Percentiles rank a stretch among this genome's conserved stretches.
phyloP scores from a whole-genome alignment of 176 grass and related monocot genomes.

The Poa pratensis region DNA sequence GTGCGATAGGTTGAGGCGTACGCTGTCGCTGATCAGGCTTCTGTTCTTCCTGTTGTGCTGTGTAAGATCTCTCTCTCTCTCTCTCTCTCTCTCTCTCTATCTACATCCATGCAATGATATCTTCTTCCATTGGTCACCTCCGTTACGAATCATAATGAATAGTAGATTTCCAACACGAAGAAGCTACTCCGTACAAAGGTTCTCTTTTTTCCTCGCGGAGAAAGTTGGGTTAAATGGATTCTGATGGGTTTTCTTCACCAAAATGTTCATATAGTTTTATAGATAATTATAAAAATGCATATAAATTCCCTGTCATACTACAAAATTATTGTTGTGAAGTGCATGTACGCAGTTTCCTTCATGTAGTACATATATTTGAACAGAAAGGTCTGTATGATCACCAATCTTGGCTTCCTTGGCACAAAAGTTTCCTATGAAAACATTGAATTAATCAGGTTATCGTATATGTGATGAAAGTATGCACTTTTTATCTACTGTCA shows the following conservation, averaged over 20 bases:
- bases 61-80: constrained; percentile 32
- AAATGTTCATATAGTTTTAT: background rate
- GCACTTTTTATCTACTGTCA: constrained; percentile 58
- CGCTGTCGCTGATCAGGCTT: constrained; percentile 22
- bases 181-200: background rate
- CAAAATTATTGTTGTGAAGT: background rate
- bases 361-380: constrained; percentile 24
- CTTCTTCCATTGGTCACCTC: background rate
- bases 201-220: no score
- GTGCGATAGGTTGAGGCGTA: constrained; percentile 8
- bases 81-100: background rate
- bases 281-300: background rate
- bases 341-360: background rate
- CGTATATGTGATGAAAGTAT: constrained; percentile 57
- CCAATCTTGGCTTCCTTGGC: constrained; percentile 56
- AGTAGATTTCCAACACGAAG: background rate
- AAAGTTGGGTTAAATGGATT: no score
- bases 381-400: constrained; percentile 39
- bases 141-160: background rate
- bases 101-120: background rate
- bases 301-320: background rate
- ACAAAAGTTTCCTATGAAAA: constrained; percentile 46
- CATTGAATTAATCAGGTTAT: constrained; percentile 46
- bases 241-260: background rate
- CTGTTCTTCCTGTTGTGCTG: constrained; percentile 26